These are phyloP conservation scores for Physcomitrellopsis africana DNA, from an alignment of 225 moss, liverwort and hornwort genomes.

Conservation along the genomic window DNA sequence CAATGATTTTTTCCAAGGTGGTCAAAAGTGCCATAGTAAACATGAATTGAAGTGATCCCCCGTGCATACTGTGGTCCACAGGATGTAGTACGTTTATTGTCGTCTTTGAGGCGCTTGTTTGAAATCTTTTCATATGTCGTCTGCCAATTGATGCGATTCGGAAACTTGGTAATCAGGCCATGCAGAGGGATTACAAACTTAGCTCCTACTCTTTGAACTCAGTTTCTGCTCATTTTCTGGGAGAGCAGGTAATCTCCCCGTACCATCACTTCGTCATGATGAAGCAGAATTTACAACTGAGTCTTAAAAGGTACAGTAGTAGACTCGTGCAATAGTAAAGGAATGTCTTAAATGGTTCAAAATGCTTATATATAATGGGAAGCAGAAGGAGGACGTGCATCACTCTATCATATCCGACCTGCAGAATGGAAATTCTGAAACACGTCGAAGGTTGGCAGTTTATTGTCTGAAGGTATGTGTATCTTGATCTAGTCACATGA, in stretches of 20 bases:
- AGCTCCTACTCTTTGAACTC: constrained; percentile 98
- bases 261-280: constrained; percentile 12
- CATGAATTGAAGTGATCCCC: no score
- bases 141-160: constrained; percentile 3
- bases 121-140: not conserved
- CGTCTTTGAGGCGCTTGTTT: not conserved
- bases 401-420: constrained; percentile 97
- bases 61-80: no score
- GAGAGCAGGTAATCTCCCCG: constrained; percentile 75
- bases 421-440: constrained; percentile 93
- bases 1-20: no score
- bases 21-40: no score
- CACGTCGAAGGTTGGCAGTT: constrained; percentile 90
- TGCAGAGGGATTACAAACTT: constrained; percentile 95
- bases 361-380: constrained; percentile 26
- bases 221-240: constrained; percentile 91
- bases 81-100: no score
- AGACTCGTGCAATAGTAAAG: constrained; percentile 14
- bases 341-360: constrained; percentile 4
- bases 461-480: constrained; percentile 85
- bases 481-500: constrained; percentile 12
- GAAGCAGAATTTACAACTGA: constrained; percentile 20
- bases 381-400: constrained; percentile 99
- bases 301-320: not conserved
- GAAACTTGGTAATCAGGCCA: constrained; percentile 60